Percentiles rank a stretch among this genome's conserved stretches.
phyloP scores from a whole-genome alignment of 2,329 filamentous ascomycete genomes.

The Penicillium italicum region DNA sequence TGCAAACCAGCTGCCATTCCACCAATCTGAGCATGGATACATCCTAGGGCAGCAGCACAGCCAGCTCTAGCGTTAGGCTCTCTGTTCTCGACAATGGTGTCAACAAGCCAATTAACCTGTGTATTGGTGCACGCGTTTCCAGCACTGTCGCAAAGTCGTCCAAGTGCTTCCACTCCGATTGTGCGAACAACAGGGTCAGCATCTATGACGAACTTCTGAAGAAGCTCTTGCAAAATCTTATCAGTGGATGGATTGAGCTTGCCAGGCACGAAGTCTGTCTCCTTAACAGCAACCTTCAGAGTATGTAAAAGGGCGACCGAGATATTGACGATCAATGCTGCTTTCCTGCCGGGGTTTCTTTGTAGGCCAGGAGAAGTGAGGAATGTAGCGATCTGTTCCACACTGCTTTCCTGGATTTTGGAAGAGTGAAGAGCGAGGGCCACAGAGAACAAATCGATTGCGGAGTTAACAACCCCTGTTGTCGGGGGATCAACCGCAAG shows the following conservation, averaged over 20 bases:
- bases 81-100: conserved; percentile 89
- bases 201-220: conserved; percentile 78
- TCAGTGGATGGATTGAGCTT: conserved; percentile 74
- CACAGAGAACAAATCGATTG: conserved; percentile 88
- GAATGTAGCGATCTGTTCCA: conserved; percentile 90
- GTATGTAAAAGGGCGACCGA: conserved; percentile 75
- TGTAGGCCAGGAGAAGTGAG: conserved; percentile 75
- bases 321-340: conserved; percentile 87
- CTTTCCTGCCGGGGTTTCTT: conserved; percentile 80
- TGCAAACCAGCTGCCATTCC: conserved; percentile 97
- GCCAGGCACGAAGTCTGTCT: conserved; percentile 69
- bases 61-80: conserved; percentile 91
- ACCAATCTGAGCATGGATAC: conserved; percentile 91
- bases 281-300: conserved; percentile 78
- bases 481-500: conserved; percentile 71
- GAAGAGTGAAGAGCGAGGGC: conserved; percentile 82
- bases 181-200: conserved; percentile 81
- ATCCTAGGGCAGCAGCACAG: conserved; percentile 87
- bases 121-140: conserved; percentile 85
- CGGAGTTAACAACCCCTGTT: conserved; percentile 91
- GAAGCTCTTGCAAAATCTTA: conserved; percentile 62
- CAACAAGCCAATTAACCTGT: conserved; percentile 87
- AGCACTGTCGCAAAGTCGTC: conserved; percentile 76
- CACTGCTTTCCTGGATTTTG: conserved; percentile 90
- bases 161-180: conserved; percentile 79